Evolutionary conservation across 2,329 filamentous ascomycete genomes (phyloP), one percentile per base, ranked within the genome.

Genomic region (Talaromyces rugulosus): DNA sequence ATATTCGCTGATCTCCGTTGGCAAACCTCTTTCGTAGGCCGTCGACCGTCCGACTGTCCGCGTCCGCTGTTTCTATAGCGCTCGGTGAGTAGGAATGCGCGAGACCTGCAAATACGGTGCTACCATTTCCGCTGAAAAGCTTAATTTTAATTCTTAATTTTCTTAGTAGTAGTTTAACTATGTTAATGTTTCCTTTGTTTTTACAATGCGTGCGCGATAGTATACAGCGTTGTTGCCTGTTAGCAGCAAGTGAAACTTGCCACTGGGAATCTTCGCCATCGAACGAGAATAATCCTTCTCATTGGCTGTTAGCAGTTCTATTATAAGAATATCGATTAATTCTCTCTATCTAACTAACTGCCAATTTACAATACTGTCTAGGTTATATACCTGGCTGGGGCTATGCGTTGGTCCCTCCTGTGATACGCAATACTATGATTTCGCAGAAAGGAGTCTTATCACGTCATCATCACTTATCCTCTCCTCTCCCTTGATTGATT

Each of bases 381-480:
- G 36, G 5, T n/a, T 40, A n/a, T n/a, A n/a, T n/a, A n/a, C n/a
- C n/a, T n/a, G n/a, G n/a, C n/a, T n/a, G n/a, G n/a, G n/a, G n/a
- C n/a, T n/a, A n/a, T n/a, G n/a, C n/a, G n/a, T n/a, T n/a, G n/a
- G n/a, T n/a, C n/a, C 1, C 36, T 36, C 12, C 12, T 5, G 12
- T 36, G 34, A 5, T 12, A 16, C 16, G 3, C 12, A 36, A 16
- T 16, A 36, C 34, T 36, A 36, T 36, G 12, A 40, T 40, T 40
- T 40, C 36, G 12, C 36, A 4, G 7, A 5, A 16, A 40, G 1
- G 36, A 40, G 44, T 27, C 27, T 50, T 14, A 61, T 28, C 44
- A 61, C n/a, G 11, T 61, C 23, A 40, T 61, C 59, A 34, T 61
- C 59, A 36, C 16, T 57, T n/a, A 44, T 53, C 1, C 47, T 47